phyloP scores from a whole-genome alignment of 2,329 filamentous ascomycete genomes.

The Arthrobotrys iridis region DNA sequence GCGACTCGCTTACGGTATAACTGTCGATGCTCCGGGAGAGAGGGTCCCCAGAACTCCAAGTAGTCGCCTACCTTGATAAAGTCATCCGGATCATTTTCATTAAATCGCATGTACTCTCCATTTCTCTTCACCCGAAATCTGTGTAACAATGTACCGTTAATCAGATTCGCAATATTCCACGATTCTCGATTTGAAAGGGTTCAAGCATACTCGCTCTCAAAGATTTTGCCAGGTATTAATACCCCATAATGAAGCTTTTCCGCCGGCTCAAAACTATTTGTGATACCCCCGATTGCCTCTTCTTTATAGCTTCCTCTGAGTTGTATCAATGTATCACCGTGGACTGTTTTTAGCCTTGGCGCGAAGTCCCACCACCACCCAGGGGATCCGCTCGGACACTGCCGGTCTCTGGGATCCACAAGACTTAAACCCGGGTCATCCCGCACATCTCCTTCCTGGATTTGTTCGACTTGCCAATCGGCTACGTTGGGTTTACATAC shows the following conservation, averaged over 20 bases:
- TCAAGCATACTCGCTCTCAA: constrained; percentile 26
- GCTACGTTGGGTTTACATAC: constrained; percentile 5
- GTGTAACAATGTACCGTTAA: background rate
- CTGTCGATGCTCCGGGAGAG: background rate
- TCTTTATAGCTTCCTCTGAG: constrained; percentile 19
- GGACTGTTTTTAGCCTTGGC: constrained; percentile 1
- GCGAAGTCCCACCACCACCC: constrained; percentile 34
- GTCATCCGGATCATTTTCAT: background rate
- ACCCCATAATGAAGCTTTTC: constrained; percentile 1
- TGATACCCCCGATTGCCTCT: constrained; percentile 2
- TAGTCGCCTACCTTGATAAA: constrained; percentile 19
- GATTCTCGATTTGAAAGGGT: background rate
- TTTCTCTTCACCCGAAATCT: constrained; percentile 36
- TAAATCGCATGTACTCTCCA: constrained; percentile 24
- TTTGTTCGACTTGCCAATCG: background rate
- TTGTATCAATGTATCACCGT: constrained; percentile 30
- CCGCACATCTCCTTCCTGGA: background rate
- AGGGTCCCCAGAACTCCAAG: constrained; percentile 37
- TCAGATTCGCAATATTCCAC: too few relatives aligned
- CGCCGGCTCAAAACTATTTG: background rate
- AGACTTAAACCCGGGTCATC: background rate
- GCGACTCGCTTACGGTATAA: constrained; percentile 15
- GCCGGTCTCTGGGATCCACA: constrained; percentile 3
- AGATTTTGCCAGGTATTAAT: constrained; percentile 4
- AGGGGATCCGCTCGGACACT: background rate